Percentiles rank a stretch among this genome's conserved stretches.
These are phyloP conservation scores for Astrothelium macrocarpum DNA, from an alignment of 495 filamentous ascomycete species.

Conservation along the genomic window DNA sequence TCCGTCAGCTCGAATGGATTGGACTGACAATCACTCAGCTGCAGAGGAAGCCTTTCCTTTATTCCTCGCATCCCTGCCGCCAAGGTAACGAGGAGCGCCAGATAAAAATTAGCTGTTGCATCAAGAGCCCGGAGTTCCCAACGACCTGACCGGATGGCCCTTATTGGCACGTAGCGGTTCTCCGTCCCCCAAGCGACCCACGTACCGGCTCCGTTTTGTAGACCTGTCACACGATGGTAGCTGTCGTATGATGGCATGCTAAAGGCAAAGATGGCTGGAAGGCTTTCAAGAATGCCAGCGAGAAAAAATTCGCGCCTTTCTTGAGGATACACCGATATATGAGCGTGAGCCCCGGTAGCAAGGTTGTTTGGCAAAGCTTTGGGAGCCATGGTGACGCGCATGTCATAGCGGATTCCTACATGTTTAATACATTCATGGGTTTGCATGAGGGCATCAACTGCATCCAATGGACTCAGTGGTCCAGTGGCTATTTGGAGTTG, in stretches of 20 bases:
- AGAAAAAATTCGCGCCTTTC: slow-evolving; percentile 44
- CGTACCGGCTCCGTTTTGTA: slow-evolving; percentile 63
- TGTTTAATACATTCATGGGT: slow-evolving; percentile 58
- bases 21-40: neutral
- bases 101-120: slow-evolving; percentile 63
- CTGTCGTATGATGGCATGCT: slow-evolving; percentile 48
- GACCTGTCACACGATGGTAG: slow-evolving; percentile 55
- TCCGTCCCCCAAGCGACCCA: slow-evolving; percentile 70
- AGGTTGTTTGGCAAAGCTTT: slow-evolving; percentile 51
- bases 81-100: slow-evolving; percentile 57
- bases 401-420: slow-evolving; percentile 46
- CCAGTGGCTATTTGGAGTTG: neutral
- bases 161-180: slow-evolving; percentile 54
- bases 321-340: slow-evolving; percentile 48
- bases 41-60: slow-evolving; percentile 5
- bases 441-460: slow-evolving; percentile 64
- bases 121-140: slow-evolving; percentile 68
- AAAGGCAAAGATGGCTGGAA: slow-evolving; percentile 55
- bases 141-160: slow-evolving; percentile 33
- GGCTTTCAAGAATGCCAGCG: slow-evolving; percentile 50
- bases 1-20: slow-evolving; percentile 35
- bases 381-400: slow-evolving; percentile 67
- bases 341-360: slow-evolving; percentile 59
- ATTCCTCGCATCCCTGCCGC: slow-evolving; percentile 55
- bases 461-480: slow-evolving; percentile 43